Conservation (phyloP, 805 yeast species). For the Zygotorulaspora sp. region DNA sequence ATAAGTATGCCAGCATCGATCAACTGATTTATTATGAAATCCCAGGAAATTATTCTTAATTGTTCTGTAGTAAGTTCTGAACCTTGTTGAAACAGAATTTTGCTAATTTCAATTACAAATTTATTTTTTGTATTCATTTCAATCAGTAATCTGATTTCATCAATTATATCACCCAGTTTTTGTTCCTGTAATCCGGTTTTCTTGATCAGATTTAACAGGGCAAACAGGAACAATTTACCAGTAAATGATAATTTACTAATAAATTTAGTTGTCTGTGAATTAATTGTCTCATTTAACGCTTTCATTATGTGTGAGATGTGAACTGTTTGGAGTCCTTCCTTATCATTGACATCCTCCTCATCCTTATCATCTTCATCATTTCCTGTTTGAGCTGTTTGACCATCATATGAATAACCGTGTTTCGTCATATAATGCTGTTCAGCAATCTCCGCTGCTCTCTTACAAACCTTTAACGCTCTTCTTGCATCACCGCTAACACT, state of each 20-base stretch:
- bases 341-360: constrained; percentile 25
- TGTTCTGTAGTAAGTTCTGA: constrained; percentile 41
- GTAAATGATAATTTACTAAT: constrained; percentile 59
- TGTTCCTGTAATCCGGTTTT: constrained; percentile 70
- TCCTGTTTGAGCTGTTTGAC: constrained; percentile 11
- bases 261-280: constrained; percentile 63
- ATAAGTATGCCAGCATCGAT: constrained; percentile 73
- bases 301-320: constrained; percentile 68
- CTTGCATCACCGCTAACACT: constrained; percentile 97
- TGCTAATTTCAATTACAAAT: constrained; percentile 31
- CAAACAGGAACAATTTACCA: constrained; percentile 67
- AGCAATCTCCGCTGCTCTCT: constrained; percentile 86
- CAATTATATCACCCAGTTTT: constrained; percentile 68
- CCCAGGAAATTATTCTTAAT: constrained; percentile 52
- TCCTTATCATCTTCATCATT: constrained; percentile 13
- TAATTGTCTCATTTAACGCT: constrained; percentile 75
- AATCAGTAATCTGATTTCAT: constrained; percentile 60
- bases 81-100: constrained; percentile 35
- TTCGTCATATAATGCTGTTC: constrained; percentile 51
- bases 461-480: constrained; percentile 80
- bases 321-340: constrained; percentile 48
- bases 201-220: constrained; percentile 57
- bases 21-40: constrained; percentile 57
- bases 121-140: constrained; percentile 37
- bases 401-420: constrained; percentile 33